Conservation (phyloP, 1,139 yeast genomes). For the Yamadazyma oceani region DNA sequence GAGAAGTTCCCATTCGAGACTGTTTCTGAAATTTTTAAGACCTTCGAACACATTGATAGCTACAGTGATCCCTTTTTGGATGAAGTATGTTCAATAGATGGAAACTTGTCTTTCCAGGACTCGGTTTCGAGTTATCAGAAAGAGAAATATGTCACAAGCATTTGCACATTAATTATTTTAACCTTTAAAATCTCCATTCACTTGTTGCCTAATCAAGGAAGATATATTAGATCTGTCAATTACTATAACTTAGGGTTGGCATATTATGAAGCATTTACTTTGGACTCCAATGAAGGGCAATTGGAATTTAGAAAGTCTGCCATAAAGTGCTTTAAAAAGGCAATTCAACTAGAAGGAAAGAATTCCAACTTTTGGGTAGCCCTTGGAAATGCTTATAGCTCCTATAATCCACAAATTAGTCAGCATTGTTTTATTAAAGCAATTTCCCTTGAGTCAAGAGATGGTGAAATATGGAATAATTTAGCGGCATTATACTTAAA, state of each 20-base stretch:
- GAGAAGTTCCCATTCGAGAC: conserved; percentile 45
- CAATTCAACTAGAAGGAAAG: conserved; percentile 69
- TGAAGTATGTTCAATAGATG: conserved; percentile 10
- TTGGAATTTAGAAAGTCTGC: conserved; percentile 26
- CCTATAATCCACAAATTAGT: conserved; percentile 65
- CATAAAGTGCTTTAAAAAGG: conserved; percentile 56
- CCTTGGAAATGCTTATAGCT: conserved; percentile 67
- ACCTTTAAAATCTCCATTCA: conserved; percentile 30
- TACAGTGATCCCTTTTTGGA: conserved; percentile 50
- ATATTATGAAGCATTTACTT: conserved; percentile 48
- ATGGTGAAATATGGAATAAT: conserved; percentile 75
- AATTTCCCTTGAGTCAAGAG: conserved; percentile 63
- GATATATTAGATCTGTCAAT: conserved; percentile 57
- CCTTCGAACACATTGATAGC: conserved; percentile 32
- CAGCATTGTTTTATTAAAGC: conserved; percentile 95
- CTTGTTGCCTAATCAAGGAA: conserved; percentile 36
- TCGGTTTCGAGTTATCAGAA: conserved; percentile 14
- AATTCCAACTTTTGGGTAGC: conserved; percentile 80
- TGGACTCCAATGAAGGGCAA: conserved; percentile 24
- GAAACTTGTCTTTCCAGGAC: conserved; percentile 9
- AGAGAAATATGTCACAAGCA: conserved; percentile 20
- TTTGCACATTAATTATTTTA: conserved; percentile 26
- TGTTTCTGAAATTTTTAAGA: conserved; percentile 32
- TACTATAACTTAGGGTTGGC: conserved; percentile 74
- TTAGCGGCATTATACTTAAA: conserved; percentile 75